Conservation (phyloP, 2,329 filamentous ascomycete species). For the Scedosporium minutisporum region DNA sequence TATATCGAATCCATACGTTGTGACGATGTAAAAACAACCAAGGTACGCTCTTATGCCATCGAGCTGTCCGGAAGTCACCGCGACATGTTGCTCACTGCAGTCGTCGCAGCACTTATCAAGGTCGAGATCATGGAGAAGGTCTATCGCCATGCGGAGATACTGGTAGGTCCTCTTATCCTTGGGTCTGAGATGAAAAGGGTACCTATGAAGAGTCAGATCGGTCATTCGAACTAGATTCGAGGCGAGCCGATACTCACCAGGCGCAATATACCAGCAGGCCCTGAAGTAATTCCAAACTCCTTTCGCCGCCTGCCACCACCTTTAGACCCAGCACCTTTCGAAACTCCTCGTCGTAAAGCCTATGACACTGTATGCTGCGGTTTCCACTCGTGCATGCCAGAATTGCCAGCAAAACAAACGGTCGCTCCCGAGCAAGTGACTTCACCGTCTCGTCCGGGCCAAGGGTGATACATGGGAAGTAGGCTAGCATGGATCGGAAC, state of each 20-base stretch:
- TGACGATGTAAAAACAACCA: constrained; percentile 31
- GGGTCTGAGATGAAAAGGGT: constrained; percentile 44
- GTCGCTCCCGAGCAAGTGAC: constrained; percentile 32
- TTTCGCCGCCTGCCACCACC: constrained; percentile 47
- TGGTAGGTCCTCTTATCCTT: constrained; percentile 39
- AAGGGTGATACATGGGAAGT: constrained; percentile 35
- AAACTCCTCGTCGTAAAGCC: constrained; percentile 47
- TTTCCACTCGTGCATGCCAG: constrained; percentile 33
- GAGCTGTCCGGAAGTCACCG: constrained; percentile 13
- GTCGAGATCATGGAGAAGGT: constrained; percentile 40
- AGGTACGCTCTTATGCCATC: constrained; percentile 36
- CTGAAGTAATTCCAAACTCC: constrained; percentile 45
- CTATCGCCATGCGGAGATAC: constrained; percentile 42
- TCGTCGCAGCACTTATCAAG: constrained; percentile 29
- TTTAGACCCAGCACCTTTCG: constrained; percentile 46
- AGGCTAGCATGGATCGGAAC: constrained; percentile 33
- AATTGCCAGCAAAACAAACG: constrained; percentile 45
- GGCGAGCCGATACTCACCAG: constrained; percentile 31
- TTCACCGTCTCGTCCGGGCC: constrained; percentile 30
- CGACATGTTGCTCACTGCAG: neutral
- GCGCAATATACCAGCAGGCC: constrained; percentile 47
- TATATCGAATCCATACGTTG: constrained; percentile 24
- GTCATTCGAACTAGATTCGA: neutral
- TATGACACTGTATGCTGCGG: constrained; percentile 39
- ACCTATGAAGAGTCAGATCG: constrained; percentile 25